A percentile compares a stretch with the other conserved stretches of the same genome.
phyloP scores from a whole-genome alignment of 2,329 filamentous ascomycete species.

The Colletotrichum acutatum region DNA sequence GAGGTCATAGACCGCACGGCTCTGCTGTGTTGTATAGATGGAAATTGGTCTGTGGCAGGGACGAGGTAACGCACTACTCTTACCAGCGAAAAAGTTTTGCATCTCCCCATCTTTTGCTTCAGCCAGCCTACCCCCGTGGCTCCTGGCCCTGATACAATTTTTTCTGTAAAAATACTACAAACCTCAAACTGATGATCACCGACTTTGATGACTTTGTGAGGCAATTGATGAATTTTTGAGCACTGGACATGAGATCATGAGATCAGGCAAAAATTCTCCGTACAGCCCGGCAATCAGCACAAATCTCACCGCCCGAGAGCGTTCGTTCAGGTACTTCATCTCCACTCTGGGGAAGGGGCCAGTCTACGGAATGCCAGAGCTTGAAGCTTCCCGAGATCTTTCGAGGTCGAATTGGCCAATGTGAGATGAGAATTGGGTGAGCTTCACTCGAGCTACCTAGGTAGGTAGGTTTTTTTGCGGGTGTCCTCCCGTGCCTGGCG shows the following conservation, averaged over 20 bases:
- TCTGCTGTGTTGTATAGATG: conserved; percentile 36
- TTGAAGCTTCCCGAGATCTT: conserved; percentile 10
- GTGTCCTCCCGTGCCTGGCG: conserved; percentile 7
- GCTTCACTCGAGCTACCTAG: conserved; percentile 5
- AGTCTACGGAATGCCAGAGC: neutral
- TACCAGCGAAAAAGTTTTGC: conserved; percentile 31
- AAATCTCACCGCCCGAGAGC: neutral
- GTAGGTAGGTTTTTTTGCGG: conserved; percentile 1
- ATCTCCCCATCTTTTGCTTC: conserved; percentile 12
- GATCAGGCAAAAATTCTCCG: neutral
- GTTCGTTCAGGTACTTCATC: neutral
- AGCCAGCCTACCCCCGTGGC: conserved; percentile 26
- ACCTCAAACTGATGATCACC: conserved; percentile 22
- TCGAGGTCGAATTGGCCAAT: conserved; percentile 32
- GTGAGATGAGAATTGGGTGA: conserved; percentile 27
- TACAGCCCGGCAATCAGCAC: neutral
- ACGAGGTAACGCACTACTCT: conserved; percentile 27
- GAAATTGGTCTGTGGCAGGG: conserved; percentile 26
- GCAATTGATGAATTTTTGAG: neutral
- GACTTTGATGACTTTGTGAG: neutral
- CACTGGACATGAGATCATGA: neutral
- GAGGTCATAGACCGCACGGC: conserved; percentile 34
- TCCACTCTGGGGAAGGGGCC: conserved; percentile 7
- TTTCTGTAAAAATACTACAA: conserved; percentile 37
- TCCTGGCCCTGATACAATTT: conserved; percentile 34